These are phyloP conservation scores for Pythium oligandrum DNA, from an alignment of 352 stramenopile species.

Conservation along the genomic window DNA sequence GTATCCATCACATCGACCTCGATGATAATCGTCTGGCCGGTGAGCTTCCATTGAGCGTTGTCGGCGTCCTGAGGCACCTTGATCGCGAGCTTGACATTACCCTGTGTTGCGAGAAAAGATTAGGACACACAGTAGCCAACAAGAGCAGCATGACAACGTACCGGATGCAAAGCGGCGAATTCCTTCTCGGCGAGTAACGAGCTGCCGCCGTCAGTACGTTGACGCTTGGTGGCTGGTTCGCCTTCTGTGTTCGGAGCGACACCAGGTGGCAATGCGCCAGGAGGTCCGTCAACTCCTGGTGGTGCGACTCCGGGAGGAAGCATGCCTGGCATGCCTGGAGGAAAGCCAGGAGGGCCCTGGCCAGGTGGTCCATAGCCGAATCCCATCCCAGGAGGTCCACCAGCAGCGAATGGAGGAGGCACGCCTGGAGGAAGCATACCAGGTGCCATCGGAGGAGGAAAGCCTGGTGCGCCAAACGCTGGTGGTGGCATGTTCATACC, in stretches of 20 bases:
- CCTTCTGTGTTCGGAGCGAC: neutral
- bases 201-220: slow-evolving; percentile 44
- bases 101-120: slow-evolving; percentile 26
- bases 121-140: neutral
- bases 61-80: slow-evolving; percentile 86
- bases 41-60: slow-evolving; percentile 91
- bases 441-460: slow-evolving; percentile 6
- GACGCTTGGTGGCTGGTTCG: slow-evolving; percentile 65
- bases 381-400: slow-evolving; percentile 11
- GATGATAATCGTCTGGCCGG: slow-evolving; percentile 89
- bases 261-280: neutral
- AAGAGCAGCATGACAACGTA: slow-evolving; percentile 17
- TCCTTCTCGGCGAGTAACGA: slow-evolving; percentile 75
- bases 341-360: slow-evolving; percentile 7
- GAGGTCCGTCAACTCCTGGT: slow-evolving; percentile 12
- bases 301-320: slow-evolving; percentile 25
- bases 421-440: slow-evolving; percentile 24
- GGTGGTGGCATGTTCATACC: no score
- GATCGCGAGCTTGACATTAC: slow-evolving; percentile 57
- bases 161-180: slow-evolving; percentile 69
- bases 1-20: slow-evolving; percentile 85
- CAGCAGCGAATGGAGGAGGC: slow-evolving; percentile 5
- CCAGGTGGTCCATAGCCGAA: neutral
- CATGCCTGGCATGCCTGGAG: slow-evolving; percentile 22
- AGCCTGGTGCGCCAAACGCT: neutral